A percentile compares a stretch with the other conserved stretches of the same genome.
phyloP scores from a whole-genome alignment of 192 early-diverging fungal genomes.

The Jimgerdemannia lactiflua region DNA sequence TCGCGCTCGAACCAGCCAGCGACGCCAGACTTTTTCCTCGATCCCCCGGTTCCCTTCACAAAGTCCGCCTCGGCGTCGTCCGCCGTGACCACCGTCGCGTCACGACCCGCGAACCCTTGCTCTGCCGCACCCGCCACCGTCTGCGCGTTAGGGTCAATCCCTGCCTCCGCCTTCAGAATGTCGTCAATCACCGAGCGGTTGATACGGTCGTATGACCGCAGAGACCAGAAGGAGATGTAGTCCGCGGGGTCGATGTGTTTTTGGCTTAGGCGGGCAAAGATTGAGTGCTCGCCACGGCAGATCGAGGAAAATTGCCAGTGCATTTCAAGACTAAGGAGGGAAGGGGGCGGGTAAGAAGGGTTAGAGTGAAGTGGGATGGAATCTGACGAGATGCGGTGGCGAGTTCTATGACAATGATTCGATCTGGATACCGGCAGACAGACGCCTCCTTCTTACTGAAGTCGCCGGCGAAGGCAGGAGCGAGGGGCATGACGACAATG shows the following conservation, averaged over 20 bases:
- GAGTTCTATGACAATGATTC: neutral
- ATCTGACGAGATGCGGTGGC: too few species aligned
- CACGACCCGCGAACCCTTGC: neutral
- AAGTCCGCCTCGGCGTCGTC: slow-evolving; percentile 23
- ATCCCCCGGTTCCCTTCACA: slow-evolving; percentile 15
- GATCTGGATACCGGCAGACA: neutral
- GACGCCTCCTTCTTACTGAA: slow-evolving; percentile 69
- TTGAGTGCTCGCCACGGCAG: slow-evolving; percentile 72
- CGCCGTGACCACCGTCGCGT: neutral
- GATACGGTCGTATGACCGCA: slow-evolving; percentile 79
- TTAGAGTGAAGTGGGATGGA: neutral
- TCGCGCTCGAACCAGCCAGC: slow-evolving; percentile 9
- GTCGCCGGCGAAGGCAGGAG: slow-evolving; percentile 88
- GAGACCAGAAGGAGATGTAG: slow-evolving; percentile 79
- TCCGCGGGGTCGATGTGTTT: slow-evolving; percentile 52
- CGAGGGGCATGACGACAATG: slow-evolving; percentile 82
- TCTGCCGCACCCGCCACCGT: neutral
- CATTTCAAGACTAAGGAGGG: slow-evolving; percentile 57
- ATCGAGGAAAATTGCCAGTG: slow-evolving; percentile 83
- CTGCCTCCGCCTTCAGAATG: slow-evolving; percentile 14
- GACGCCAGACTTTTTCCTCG: neutral
- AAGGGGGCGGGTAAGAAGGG: neutral
- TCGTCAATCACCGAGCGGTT: slow-evolving; percentile 24
- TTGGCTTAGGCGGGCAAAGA: slow-evolving; percentile 53
- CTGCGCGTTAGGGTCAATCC: neutral